phyloP scores from a whole-genome alignment of 106 monocot genomes.

The Phalaenopsis aphrodite region DNA sequence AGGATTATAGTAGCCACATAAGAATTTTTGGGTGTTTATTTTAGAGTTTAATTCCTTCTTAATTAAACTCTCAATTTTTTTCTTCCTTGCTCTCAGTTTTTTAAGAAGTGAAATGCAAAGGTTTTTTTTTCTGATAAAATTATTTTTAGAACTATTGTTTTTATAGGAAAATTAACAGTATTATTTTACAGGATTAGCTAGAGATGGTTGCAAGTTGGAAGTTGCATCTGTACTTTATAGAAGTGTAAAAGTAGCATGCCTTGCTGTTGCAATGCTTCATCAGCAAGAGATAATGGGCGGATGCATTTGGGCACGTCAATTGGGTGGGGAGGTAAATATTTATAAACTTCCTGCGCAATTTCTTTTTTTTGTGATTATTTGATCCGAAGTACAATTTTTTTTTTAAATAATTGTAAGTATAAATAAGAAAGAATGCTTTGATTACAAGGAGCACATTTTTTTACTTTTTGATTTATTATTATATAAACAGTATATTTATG shows the following conservation, averaged over 20 bases:
- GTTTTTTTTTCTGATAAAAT: background rate
- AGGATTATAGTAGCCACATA: no score
- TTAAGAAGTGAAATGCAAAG: background rate
- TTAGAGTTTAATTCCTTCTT: no score
- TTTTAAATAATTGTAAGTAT: background rate
- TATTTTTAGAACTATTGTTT: conserved; percentile 2
- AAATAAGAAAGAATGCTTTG: background rate
- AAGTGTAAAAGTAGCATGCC: conserved; percentile 69
- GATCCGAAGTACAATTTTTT: background rate
- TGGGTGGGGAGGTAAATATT: conserved; percentile 85
- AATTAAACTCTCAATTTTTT: no score
- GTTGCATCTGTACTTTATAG: conserved; percentile 66
- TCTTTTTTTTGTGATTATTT: background rate
- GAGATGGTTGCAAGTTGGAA: conserved; percentile 83
- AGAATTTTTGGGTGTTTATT: no score
- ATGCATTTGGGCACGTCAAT: conserved; percentile 81
- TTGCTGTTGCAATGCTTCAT: conserved; percentile 57
- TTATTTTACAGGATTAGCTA: conserved; percentile 54
- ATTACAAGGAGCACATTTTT: background rate
- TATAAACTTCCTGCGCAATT: background rate
- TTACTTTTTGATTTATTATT: background rate
- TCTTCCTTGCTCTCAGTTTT: background rate
- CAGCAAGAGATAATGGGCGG: conserved; percentile 64
- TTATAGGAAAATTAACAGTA: background rate
- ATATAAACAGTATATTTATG: background rate